Percentiles rank a stretch among this genome's conserved stretches.
phyloP scores from a whole-genome alignment of 129 eudicot genomes.

The Helianthus tuberosus region DNA sequence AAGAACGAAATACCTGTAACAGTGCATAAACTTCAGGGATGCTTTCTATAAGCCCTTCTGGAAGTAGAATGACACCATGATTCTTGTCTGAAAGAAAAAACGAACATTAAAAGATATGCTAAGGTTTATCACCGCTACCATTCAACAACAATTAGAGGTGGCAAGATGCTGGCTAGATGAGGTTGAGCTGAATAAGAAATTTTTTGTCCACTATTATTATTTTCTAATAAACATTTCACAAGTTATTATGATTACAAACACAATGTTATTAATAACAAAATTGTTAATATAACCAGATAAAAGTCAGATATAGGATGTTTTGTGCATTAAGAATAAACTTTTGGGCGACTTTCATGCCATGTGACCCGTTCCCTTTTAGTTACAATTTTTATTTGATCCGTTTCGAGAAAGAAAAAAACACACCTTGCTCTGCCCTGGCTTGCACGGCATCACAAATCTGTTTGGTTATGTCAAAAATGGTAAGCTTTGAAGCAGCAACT shows the following conservation, averaged over 20 bases:
- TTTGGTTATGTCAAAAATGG: conserved; percentile 88
- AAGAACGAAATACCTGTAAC: conserved; percentile 56
- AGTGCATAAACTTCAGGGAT: conserved; percentile 97
- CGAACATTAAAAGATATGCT: background rate
- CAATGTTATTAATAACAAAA: background rate
- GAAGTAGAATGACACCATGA: conserved; percentile 94
- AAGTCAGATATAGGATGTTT: background rate
- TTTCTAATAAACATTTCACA: too few relatives aligned
- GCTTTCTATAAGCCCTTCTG: conserved; percentile 99
- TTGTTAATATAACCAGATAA: background rate
- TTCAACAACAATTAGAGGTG: background rate
- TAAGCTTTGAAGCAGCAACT: conserved; percentile 93
- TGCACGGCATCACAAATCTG: conserved; percentile 98
- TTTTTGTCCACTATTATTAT: too few relatives aligned
- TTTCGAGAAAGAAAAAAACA: background rate
- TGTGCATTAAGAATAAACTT: background rate
- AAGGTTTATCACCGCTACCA: conserved; percentile 3
- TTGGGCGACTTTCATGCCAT: background rate
- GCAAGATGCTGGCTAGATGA: background rate
- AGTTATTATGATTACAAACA: background rate
- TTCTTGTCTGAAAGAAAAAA: conserved; percentile 60
- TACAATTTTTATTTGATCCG: background rate
- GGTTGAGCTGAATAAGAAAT: background rate
- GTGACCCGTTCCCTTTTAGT: background rate
- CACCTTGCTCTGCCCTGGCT: conserved; percentile 90